These are phyloP conservation scores for Cladosporium sp. DNA, from an alignment of 2,329 filamentous ascomycete genomes.

Conservation along the genomic window DNA sequence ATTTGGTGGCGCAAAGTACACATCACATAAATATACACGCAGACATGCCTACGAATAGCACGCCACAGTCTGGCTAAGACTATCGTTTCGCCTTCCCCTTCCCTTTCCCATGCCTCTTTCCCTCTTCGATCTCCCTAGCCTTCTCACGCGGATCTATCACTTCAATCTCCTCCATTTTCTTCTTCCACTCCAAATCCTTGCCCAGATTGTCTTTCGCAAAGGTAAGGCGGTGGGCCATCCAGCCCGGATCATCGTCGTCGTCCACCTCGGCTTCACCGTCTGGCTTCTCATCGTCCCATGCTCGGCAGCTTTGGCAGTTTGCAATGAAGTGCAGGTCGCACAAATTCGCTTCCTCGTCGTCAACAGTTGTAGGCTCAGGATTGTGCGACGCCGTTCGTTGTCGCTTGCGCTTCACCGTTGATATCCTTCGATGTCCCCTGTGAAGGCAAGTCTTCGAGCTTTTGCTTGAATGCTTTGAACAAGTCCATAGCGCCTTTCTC, in stretches of 20 bases:
- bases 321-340: conserved; percentile 97
- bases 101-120: conserved; percentile 21
- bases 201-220: conserved; percentile 88
- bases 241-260: conserved; percentile 56
- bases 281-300: conserved; percentile 69
- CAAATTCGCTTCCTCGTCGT: conserved; percentile 64
- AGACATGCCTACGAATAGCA: too few relatives aligned
- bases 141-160: conserved; percentile 67
- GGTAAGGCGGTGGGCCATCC: conserved; percentile 81
- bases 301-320: conserved; percentile 85
- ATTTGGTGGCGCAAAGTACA: too few relatives aligned
- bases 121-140: conserved; percentile 25
- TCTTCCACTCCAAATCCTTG: conserved; percentile 85
- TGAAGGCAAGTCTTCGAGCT: conserved; percentile 53
- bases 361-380: conserved; percentile 30
- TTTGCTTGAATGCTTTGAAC: conserved; percentile 74
- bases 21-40: too few relatives aligned
- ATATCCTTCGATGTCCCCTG: not conserved
- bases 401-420: conserved; percentile 5
- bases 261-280: conserved; percentile 56
- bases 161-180: conserved; percentile 80
- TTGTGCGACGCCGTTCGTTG: conserved; percentile 1
- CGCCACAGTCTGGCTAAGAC: not conserved
- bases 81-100: conserved; percentile 12
- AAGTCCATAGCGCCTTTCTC: conserved; percentile 61